Evolutionary conservation across 495 filamentous ascomycete species (phyloP).

Genomic region (Daldinia grandis): DNA sequence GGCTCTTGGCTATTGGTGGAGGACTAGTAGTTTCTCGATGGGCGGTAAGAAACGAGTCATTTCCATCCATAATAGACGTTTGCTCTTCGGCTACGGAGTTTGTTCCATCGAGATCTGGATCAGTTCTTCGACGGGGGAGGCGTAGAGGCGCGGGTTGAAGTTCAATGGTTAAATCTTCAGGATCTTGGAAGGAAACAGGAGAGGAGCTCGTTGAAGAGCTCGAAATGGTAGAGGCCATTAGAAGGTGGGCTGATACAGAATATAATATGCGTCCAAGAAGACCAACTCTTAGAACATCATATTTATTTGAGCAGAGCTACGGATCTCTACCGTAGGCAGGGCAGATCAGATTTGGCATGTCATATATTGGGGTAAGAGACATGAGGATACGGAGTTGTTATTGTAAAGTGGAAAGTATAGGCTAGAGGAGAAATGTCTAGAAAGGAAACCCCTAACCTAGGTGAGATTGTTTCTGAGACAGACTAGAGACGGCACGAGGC

Average conservation of each 20-base stretch:
- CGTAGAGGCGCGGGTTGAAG: conserved; percentile 48
- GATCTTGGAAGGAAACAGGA: conserved; percentile 15
- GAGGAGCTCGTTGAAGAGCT: conserved; percentile 24
- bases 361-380: background rate
- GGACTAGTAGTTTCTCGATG: background rate
- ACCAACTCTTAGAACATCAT: conserved; percentile 30
- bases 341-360: background rate
- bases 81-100: conserved; percentile 7
- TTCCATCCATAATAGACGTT: background rate
- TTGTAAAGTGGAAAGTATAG: background rate
- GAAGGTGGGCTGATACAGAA: conserved; percentile 28
- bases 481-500: background rate
- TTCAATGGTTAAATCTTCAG: conserved; percentile 31
- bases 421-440: background rate
- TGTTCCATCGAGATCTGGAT: conserved; percentile 24
- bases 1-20: conserved; percentile 9
- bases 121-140: conserved; percentile 36
- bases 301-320: conserved; percentile 15
- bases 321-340: conserved; percentile 3
- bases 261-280: conserved; percentile 37
- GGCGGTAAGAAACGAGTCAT: background rate
- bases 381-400: background rate
- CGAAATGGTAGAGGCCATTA: conserved; percentile 26
- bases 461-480: background rate
- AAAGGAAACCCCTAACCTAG: background rate